Evolutionary conservation across 345 rosid genomes (phyloP), one percentile per base, ranked within the genome.

Genomic region (Salix viminalis): DNA sequence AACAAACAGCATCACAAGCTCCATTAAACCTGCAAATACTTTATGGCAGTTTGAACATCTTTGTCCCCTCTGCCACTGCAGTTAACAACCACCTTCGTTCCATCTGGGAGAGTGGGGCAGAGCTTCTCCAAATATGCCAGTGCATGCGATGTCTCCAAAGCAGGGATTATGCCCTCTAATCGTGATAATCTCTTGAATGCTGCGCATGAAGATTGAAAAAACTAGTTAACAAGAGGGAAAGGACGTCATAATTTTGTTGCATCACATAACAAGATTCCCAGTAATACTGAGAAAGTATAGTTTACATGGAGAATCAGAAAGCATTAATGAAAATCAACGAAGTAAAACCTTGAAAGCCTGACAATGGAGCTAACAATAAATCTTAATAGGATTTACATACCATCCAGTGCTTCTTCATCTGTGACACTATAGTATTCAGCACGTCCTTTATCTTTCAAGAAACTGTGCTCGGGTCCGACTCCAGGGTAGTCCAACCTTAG

Each of bases 391-490:
- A 74, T 28, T 68, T 16, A 14, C 70, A 23, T 86, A 92, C 97
- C 99, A 86, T 93, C 94, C 82, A 96, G 75, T 4, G 98, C 99
- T 83, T 93, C 98, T 65, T 87, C 92, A 78, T 93, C 98, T 0
- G 98, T 93, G 66, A 91, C 87, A 50, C 89, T 84, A 58, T 88
- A 79, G 86, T 96, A 96, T 74, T 93, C 97, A 64, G 97, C 97
- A 21, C 97, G 90, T 16, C 93, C 93, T 75, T 61, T 82, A 76
- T 96, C 98, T 84, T 96, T 94, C 81, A 93, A 83, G 78, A 93
- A 96, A 83, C 97, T 92, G 50, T 96, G 99, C 87, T 96, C 98
- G 2, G 98, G 98, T 84, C 99, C 99, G 70, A 93, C 97, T 85
- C 98, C 97, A 77, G 97, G 98, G 79, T 93, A 96, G 83, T 93